A percentile compares a stretch with the other conserved stretches of the same genome.
phyloP scores from a whole-genome alignment of 495 filamentous ascomycete species.

The Talaromyces borbonicus region DNA sequence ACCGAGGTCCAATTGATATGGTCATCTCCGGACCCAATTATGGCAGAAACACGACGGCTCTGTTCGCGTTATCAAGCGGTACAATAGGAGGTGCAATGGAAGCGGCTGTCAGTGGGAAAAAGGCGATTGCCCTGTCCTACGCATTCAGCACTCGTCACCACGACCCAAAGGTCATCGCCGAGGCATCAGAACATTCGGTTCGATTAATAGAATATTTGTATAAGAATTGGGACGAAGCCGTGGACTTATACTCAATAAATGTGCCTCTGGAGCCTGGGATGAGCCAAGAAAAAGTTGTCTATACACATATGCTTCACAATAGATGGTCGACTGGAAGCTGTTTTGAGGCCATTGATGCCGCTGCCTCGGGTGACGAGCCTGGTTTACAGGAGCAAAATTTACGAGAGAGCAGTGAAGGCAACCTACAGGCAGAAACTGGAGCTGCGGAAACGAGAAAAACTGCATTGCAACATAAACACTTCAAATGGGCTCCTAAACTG shows the following conservation, averaged over 20 bases:
- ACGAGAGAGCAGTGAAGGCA: constrained; percentile 45
- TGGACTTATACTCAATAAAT: constrained; percentile 82
- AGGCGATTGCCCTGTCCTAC: constrained; percentile 73
- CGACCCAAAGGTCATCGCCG: constrained; percentile 65
- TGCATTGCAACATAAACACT: constrained; percentile 62
- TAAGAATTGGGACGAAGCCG: constrained; percentile 60
- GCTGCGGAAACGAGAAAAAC: constrained; percentile 10
- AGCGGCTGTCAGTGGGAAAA: constrained; percentile 71
- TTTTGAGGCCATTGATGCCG: constrained; percentile 57
- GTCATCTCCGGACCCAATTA: constrained; percentile 92
- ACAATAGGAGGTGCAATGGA: constrained; percentile 90
- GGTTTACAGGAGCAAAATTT: constrained; percentile 52
- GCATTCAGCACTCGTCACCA: constrained; percentile 78
- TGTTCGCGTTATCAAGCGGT: constrained; percentile 82
- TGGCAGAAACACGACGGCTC: constrained; percentile 83
- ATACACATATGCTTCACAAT: constrained; percentile 79
- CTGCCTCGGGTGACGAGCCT: constrained; percentile 30
- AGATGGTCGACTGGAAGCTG: constrained; percentile 74
- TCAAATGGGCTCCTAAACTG: constrained; percentile 88
- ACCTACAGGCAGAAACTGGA: constrained; percentile 11
- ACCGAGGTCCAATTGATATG: constrained; percentile 69
- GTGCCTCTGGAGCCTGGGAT: constrained; percentile 68
- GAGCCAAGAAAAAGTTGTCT: constrained; percentile 58
- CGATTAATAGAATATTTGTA: constrained; percentile 67
- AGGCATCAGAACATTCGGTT: constrained; percentile 59